These are phyloP conservation scores for Stenocarpella maydis DNA, from an alignment of 2,329 filamentous ascomycete genomes.

Conservation along the genomic window DNA sequence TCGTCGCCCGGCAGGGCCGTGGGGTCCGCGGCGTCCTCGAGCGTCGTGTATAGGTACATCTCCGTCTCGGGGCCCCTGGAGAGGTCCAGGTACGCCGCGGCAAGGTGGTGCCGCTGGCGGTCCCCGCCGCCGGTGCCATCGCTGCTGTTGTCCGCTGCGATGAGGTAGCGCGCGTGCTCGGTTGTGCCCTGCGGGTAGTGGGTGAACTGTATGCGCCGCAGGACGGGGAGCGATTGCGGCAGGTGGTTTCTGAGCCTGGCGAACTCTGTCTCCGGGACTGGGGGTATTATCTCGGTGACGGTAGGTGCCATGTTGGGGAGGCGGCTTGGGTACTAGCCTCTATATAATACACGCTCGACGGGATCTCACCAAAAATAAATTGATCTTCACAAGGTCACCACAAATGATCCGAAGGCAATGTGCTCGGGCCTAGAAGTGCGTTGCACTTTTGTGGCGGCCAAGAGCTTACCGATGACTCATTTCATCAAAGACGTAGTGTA, in stretches of 20 bases:
- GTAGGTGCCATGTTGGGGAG: slow-evolving; percentile 23
- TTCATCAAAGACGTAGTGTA: neutral
- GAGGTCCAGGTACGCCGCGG: slow-evolving; percentile 69
- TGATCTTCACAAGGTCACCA: neutral
- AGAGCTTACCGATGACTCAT: slow-evolving; percentile 13
- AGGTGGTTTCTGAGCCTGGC: slow-evolving; percentile 57
- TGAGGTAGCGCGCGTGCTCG: slow-evolving; percentile 53
- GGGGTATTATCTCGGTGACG: slow-evolving; percentile 37
- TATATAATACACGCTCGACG: neutral
- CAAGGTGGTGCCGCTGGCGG: slow-evolving; percentile 52
- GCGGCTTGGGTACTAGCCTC: neutral
- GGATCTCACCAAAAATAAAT: neutral
- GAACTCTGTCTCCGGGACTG: slow-evolving; percentile 48
- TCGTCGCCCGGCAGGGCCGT: slow-evolving; percentile 26
- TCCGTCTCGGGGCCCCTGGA: slow-evolving; percentile 69
- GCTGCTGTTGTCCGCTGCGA: slow-evolving; percentile 40
- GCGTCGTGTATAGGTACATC: slow-evolving; percentile 67
- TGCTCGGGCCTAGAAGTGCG: neutral
- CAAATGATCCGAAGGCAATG: neutral
- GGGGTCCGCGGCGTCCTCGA: slow-evolving; percentile 48
- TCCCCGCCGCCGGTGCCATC: neutral
- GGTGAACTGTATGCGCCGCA: slow-evolving; percentile 70
- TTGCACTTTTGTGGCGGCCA: neutral
- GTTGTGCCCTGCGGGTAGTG: slow-evolving; percentile 52
- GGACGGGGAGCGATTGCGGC: slow-evolving; percentile 66